Base-by-base conservation (phyloP, 1,284 basidiomycete species). In the Tetrapyrgos nigripes region DNA sequence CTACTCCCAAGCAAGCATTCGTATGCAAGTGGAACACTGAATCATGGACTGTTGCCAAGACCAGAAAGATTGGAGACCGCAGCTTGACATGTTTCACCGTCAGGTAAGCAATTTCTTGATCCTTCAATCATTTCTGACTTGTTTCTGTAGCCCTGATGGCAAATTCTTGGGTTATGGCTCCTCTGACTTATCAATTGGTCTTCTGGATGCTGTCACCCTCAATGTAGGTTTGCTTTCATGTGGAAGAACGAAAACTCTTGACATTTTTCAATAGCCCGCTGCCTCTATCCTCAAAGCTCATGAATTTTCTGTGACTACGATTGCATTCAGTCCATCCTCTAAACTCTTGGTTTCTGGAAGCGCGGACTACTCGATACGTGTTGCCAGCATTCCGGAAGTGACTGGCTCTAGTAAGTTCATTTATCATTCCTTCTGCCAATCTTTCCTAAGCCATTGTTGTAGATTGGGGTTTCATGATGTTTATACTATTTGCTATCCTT, bases 201-300 rank as follows among this genome's bases (percentile, higher is more conserved):
- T 98, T 53, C 73, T 98, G 43, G 96, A 98, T 70, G 83, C 94
- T 3, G 80, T 79, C 56, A 94, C 88, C 1, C 75, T 98, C 33
- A 83, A 85, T 49, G 96, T 97, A 72, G 71, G 90, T 78, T 14
- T 49, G 40, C 28, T 19, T 55, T 37, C 24, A 43, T 26, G 9
- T 45, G 37, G 21, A 19, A 37, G n/a, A 55, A 44, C 14, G 2
- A 47, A 47, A 27, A 17, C 51, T 35, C 21, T 35, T 37, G 24
- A 26, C 33, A 53, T 23, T 50, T 9, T 46, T 33, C 55, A 59
- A 46, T 57, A 97, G 94, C 94, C 96, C 0, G 74, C 96, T 9
- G 76, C 94, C 31, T 89, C 89, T 31, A 96, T 99, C 60, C 80
- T 98, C 50, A 93, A 94, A 72, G 93, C 96, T 0, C 97, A 99